A percentile compares a stretch with the other conserved stretches of the same genome.
Evolutionary conservation across 129 eudicot species (phyloP).

Genomic region (Smallanthus sonchifolius): DNA sequence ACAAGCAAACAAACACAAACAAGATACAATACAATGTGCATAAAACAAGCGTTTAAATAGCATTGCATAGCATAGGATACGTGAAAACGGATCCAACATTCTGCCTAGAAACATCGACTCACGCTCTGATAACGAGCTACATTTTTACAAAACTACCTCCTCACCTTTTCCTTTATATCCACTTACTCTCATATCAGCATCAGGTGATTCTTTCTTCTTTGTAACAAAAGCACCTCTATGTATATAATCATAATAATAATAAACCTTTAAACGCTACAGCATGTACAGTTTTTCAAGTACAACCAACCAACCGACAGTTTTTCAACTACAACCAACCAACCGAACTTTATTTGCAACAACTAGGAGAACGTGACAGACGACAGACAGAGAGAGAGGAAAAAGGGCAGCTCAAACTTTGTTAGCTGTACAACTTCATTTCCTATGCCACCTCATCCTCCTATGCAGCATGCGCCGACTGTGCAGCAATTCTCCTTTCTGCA

Average conservation of each 20-base stretch:
- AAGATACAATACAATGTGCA: background rate
- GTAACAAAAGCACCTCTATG: constrained; percentile 37
- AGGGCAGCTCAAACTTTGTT: constrained; percentile 89
- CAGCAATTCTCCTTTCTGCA: constrained; percentile 91
- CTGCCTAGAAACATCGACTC: background rate
- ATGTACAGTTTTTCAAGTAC: constrained; percentile 84
- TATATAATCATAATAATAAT: constrained; percentile 26
- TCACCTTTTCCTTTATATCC: constrained; percentile 20
- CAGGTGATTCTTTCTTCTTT: constrained; percentile 42
- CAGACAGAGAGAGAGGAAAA: constrained; percentile 30
- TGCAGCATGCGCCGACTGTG: constrained; percentile 58
- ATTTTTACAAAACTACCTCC: constrained; percentile 47
- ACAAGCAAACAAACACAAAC: background rate
- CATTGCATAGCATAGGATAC: constrained; percentile 19
- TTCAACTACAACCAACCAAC: constrained; percentile 48
- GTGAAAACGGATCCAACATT: background rate
- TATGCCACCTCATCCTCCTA: constrained; percentile 42
- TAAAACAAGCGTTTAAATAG: constrained; percentile 10
- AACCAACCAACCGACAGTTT: constrained; percentile 40
- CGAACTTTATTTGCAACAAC: constrained; percentile 76
- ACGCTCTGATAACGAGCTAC: constrained; percentile 40
- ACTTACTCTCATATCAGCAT: constrained; percentile 11
- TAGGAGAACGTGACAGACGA: constrained; percentile 9
- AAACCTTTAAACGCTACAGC: constrained; percentile 73
- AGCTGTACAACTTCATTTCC: constrained; percentile 82